Evolutionary conservation across 305 asterid species (phyloP).

Genomic region (Euphrasia arctica): DNA sequence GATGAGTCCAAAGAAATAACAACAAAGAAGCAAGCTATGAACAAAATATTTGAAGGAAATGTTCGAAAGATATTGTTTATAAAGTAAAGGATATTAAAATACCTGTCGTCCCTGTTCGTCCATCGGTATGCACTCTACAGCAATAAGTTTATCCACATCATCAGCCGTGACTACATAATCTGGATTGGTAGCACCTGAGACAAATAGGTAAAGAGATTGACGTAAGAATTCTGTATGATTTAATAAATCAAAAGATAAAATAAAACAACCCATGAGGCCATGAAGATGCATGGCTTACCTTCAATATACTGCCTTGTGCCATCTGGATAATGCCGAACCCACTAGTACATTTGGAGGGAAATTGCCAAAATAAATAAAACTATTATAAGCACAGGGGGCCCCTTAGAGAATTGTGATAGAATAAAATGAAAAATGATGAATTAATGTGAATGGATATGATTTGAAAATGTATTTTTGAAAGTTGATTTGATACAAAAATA

Average conservation of each 20-base stretch:
- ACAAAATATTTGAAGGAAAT: constrained; percentile 5
- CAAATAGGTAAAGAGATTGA: constrained; percentile 12
- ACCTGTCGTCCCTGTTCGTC: constrained; percentile 97
- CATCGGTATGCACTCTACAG: constrained; percentile 99
- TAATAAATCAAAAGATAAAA: constrained; percentile 1
- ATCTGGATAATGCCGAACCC: constrained; percentile 99
- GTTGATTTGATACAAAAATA: too few species aligned
- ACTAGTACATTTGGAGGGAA: constrained; percentile 41
- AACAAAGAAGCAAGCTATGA: too few species aligned
- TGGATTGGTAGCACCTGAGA: constrained; percentile 96
- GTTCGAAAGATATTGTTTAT: constrained; percentile 19
- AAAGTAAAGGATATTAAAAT: constrained; percentile 18
- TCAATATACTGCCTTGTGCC: constrained; percentile 97
- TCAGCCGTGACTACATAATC: constrained; percentile 94
- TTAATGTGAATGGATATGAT: too few species aligned
- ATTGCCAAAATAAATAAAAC: constrained; percentile 18
- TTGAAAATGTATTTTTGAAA: too few species aligned
- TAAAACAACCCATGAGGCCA: too few species aligned
- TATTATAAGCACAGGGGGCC: constrained; percentile 15
- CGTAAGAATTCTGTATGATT: not conserved
- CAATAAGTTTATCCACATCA: constrained; percentile 88
- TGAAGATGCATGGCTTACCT: constrained; percentile 41
- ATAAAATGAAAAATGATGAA: too few species aligned
- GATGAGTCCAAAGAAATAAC: not conserved
- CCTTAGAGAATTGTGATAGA: not conserved